Base-by-base conservation (phyloP, 371 early-diverging fungal genomes). In the Lichtheimia hyalospora region DNA sequence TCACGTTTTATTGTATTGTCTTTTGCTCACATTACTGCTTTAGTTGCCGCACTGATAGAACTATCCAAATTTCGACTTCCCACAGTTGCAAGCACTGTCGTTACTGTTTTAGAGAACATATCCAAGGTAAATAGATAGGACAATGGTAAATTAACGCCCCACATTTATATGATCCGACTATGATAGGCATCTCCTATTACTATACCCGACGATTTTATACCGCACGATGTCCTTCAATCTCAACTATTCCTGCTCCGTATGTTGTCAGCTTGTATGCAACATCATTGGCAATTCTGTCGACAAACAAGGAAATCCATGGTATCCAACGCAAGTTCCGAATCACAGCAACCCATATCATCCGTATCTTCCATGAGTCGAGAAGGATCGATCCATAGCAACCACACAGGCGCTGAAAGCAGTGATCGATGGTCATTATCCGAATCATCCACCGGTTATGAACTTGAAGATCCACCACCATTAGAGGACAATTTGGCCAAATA, bases 241-340 rank as follows among this genome's bases (percentile, higher is more conserved):
- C 93, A 92, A 66, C 70, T 89, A 15, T 90, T 89, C 68, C 66
- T 91, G 15, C 70, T 92, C 51, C 76, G 85, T 57, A 66, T 91
- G 49, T 57, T 91, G 52, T 86, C 86, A 20, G 85, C 87, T 23
- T 92, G 92, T 68, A 77, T 90, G 74, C 83, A 85, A 40, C 84
- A 84, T 44, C 84, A 86, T 62, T 90, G 91, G 90, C 75, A 79
- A 52, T 82, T 77, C 55, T 82, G 83, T 70, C 78, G 84, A 44
- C 83, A 85, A 16, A 40, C 56, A 13, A 41, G 56, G 10, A 55
- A 55, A 25, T 16, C 56, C 2, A 41, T 43, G 44, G 24, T 43
- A 13, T 20, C 25, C 34, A 24, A 51, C 15, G 10, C 10, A 16
- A 54, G 54, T n/a, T 40, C 34, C 8, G 56, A 43, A 14, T 42